phyloP scores from a whole-genome alignment of 2,329 filamentous ascomycete genomes.

The Geosmithia putterillii region DNA sequence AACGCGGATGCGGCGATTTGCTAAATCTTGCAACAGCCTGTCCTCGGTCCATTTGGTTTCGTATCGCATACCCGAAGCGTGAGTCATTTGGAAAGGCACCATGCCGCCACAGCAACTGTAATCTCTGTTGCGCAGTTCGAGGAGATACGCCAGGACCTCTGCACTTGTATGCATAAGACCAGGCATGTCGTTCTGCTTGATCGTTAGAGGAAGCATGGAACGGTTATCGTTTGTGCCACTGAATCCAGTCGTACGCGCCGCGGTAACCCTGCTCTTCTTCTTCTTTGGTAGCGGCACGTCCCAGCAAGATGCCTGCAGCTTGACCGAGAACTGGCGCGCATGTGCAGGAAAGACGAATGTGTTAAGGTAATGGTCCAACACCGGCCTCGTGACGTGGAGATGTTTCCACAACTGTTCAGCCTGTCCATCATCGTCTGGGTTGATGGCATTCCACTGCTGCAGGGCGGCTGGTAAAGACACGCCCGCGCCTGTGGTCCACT shows the following conservation, averaged over 20 bases:
- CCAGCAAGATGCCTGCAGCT: conserved; percentile 56
- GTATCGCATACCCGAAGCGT: background rate
- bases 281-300: conserved; percentile 28
- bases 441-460: conserved; percentile 35
- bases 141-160: conserved; percentile 45
- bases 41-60: background rate
- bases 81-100: background rate
- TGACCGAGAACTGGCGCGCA: conserved; percentile 49
- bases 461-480: conserved; percentile 24
- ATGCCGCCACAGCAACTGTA: conserved; percentile 17
- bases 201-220: conserved; percentile 44
- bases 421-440: conserved; percentile 35
- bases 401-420: background rate
- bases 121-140: conserved; percentile 34
- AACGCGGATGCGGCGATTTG: conserved; percentile 27
- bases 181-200: conserved; percentile 47
- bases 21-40: background rate
- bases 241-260: conserved; percentile 50
- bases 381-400: conserved; percentile 25
- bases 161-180: conserved; percentile 48
- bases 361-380: conserved; percentile 55
- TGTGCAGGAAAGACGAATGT: conserved; percentile 48
- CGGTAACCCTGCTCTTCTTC: background rate
- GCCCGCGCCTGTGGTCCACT: conserved; percentile 26
- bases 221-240: conserved; percentile 60